These are phyloP conservation scores for Lichtheimia ornata DNA, from an alignment of 371 early-diverging fungal species.

Conservation along the genomic window DNA sequence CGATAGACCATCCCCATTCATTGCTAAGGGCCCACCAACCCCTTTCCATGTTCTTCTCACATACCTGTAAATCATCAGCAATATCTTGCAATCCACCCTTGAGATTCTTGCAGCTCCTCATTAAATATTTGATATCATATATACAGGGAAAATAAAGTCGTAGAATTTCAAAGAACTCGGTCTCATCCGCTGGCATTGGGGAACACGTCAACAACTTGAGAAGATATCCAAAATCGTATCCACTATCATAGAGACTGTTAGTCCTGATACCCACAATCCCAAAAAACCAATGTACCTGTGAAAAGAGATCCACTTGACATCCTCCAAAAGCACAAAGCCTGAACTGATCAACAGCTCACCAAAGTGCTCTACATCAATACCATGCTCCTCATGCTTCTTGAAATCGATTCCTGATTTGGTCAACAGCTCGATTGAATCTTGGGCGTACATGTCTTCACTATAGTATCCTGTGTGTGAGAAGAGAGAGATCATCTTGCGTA, in stretches of 20 bases:
- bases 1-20: neutral
- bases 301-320: conserved; percentile 98
- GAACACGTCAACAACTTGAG: conserved; percentile 94
- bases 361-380: conserved; percentile 98
- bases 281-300: conserved; percentile 73
- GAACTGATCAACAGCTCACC: conserved; percentile 97
- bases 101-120: conserved; percentile 94
- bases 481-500: neutral
- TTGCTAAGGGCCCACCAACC: neutral
- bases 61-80: conserved; percentile 93
- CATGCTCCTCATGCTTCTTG: conserved; percentile 93
- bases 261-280: neutral
- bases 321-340: conserved; percentile 92
- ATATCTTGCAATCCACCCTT: conserved; percentile 99
- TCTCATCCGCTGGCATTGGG: conserved; percentile 91
- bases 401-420: conserved; percentile 99
- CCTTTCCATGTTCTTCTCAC: neutral
- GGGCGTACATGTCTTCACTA: conserved; percentile 98
- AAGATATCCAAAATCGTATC: conserved; percentile 99
- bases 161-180: conserved; percentile 94
- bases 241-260: conserved; percentile 50
- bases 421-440: conserved; percentile 98
- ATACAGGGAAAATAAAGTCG: conserved; percentile 95
- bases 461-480: too few species aligned
- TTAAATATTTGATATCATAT: conserved; percentile 99